Conservation (phyloP, 2,329 filamentous ascomycete genomes). For the Nothopassalora personata region DNA sequence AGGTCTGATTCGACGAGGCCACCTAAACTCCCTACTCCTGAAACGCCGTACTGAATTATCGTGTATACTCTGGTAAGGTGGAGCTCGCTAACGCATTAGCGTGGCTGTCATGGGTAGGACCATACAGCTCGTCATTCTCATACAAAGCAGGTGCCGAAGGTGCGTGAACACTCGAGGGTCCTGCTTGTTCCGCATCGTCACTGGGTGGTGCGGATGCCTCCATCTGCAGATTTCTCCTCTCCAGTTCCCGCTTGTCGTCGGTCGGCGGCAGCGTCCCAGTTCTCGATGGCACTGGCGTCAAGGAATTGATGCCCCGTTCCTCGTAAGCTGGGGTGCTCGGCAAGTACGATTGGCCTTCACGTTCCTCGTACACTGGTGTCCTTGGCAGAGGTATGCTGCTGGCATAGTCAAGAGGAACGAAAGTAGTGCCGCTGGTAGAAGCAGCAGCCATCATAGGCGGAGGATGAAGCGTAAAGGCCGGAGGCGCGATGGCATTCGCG, state of each 20-base stretch:
- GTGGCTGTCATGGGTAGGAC: slow-evolving; percentile 9
- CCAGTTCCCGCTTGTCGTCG: slow-evolving; percentile 78
- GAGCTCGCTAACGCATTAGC: slow-evolving; percentile 6
- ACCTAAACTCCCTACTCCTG: slow-evolving; percentile 1
- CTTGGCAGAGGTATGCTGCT: slow-evolving; percentile 11
- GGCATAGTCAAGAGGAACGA: slow-evolving; percentile 4
- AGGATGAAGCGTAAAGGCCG: slow-evolving; percentile 19
- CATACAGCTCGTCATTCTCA: slow-evolving; percentile 15
- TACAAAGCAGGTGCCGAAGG: slow-evolving; percentile 12
- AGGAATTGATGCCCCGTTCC: slow-evolving; percentile 3
- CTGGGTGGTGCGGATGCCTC: slow-evolving; percentile 38
- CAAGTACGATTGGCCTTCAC: background rate
- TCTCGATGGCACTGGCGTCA: background rate
- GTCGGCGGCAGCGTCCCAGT: slow-evolving; percentile 24
- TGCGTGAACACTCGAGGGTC: slow-evolving; percentile 3
- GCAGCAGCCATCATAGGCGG: slow-evolving; percentile 13
- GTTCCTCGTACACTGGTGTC: slow-evolving; percentile 13
- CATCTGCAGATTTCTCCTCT: slow-evolving; percentile 42
- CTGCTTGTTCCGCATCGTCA: slow-evolving; percentile 4
- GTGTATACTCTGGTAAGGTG: slow-evolving; percentile 17
- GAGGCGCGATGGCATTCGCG: slow-evolving; percentile 4
- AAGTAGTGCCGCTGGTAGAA: slow-evolving; percentile 5
- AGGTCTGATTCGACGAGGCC: background rate
- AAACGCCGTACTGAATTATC: slow-evolving; percentile 11
- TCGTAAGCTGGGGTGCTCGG: slow-evolving; percentile 9